These are phyloP conservation scores for Sporodiniella umbellata DNA, from an alignment of 371 early-diverging fungal species.

Conservation along the genomic window DNA sequence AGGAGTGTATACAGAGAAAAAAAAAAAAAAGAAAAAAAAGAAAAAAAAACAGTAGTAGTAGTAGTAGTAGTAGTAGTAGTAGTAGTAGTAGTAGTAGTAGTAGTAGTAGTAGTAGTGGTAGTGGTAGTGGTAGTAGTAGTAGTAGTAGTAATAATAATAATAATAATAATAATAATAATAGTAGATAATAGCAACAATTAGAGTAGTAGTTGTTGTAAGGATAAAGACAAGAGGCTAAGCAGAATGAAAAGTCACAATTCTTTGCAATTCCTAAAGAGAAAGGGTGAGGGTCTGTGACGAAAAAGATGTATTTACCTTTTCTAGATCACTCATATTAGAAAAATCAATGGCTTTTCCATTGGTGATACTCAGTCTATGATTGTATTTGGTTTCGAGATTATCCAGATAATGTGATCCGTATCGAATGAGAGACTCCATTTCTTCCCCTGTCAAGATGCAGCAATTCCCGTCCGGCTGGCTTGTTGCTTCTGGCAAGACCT, in stretches of 20 bases:
- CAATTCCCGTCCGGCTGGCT: neutral
- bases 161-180: too few species aligned
- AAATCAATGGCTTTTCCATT: slow-evolving; percentile 9
- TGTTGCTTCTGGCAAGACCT: slow-evolving; percentile 4
- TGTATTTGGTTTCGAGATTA: slow-evolving; percentile 9
- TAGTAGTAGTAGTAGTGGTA: too few species aligned
- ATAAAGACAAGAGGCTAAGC: neutral
- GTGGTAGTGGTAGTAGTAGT: too few species aligned
- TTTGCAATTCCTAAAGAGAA: slow-evolving; percentile 15
- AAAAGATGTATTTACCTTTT: slow-evolving; percentile 22
- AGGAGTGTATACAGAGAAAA: too few species aligned
- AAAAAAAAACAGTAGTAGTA: too few species aligned
- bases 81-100: too few species aligned
- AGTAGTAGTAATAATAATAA: too few species aligned
- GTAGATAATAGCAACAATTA: too few species aligned
- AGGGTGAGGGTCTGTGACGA: too few species aligned
- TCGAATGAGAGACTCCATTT: slow-evolving; percentile 13
- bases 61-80: too few species aligned
- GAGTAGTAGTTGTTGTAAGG: too few species aligned
- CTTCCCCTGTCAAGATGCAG: slow-evolving; percentile 15
- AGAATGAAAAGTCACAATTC: slow-evolving; percentile 13
- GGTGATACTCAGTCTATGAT: slow-evolving; percentile 2
- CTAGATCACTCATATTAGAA: slow-evolving; percentile 23
- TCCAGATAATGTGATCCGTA: slow-evolving; percentile 21
- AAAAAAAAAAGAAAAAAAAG: too few species aligned